Conservation (phyloP, 2,329 filamentous ascomycete species). For the Pseudopyricularia cyperi region DNA sequence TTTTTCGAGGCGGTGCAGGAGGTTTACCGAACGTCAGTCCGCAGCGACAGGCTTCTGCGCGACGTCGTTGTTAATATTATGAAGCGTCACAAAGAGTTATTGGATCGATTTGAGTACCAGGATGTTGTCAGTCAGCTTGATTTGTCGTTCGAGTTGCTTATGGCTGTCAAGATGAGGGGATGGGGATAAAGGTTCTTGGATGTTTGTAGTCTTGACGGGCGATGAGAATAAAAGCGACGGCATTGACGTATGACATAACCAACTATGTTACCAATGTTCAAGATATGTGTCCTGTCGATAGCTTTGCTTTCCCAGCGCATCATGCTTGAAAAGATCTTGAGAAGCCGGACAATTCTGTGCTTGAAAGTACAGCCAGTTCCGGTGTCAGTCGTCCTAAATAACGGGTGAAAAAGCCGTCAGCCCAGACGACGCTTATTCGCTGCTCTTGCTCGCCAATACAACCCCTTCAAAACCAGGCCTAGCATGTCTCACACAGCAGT, state of each 20-base stretch:
- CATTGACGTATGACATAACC: too few species aligned
- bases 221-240: too few species aligned
- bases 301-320: conserved; percentile 22
- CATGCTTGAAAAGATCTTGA: conserved; percentile 20
- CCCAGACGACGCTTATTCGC: background rate
- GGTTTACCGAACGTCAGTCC: background rate
- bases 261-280: too few species aligned
- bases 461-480: conserved; percentile 15
- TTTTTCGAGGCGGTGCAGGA: background rate
- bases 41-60: background rate
- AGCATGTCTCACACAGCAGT: conserved; percentile 33
- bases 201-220: background rate
- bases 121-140: background rate
- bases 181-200: background rate
- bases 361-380: background rate
- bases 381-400: background rate
- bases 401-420: background rate
- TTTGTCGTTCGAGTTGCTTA: background rate
- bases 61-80: background rate
- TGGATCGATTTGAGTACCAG: background rate
- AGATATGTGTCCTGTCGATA: conserved; percentile 28
- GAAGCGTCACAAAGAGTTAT: background rate
- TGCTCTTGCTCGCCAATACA: background rate
- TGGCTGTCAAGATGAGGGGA: background rate
- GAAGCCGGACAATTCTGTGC: background rate